Evolutionary conservation across 208 protist genomes (phyloP), one percentile per base, ranked within the genome.

Genomic region (Leishmania martiniquensis): DNA sequence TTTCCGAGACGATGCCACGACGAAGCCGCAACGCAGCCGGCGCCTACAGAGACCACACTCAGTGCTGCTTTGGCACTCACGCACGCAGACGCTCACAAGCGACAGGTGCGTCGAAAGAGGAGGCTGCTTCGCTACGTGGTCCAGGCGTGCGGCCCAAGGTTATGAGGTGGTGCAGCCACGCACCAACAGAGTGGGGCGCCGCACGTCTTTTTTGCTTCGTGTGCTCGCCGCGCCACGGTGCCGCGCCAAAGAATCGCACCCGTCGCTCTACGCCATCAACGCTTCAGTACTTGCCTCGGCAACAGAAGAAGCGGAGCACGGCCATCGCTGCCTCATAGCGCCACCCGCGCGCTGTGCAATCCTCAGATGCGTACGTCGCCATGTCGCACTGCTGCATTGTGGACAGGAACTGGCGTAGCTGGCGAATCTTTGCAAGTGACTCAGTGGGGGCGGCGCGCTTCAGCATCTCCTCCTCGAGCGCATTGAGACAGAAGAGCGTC

Each of bases 401-500:
- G 62, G 86, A 65, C 73, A 97, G 86, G 74, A 68, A 93, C 54
- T 80, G 76, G 45, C 90, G 87, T 62, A 97, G 82, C 63, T 93
- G 84, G 22, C 87, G 85, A 67, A 97, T 82, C 44, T 87, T 84
- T 45, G 91, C 88, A 39, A 83, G 83, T 2, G 86, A 82, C 34
- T 89, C 85, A 39, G 81, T 75, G 12, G 91, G 85, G 20, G 89
- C 81, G 5, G 81, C 82, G 57, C 87, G 80, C 67, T 88, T 81
- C 54, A 76, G 72, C 89, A 97, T 89, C 78, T 96, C 92, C 71
- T 94, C 87, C 77, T 97, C 92, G 32, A 97, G 74, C 7, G 88
- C 82, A 65, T 81, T 91, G 1, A 97, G 85, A 76, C 89, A 96
- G 73, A 96, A 95, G 22, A 96, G 84, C 57, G 92, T 95, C 91